These are phyloP conservation scores for Phylloporus sp. DNA, from an alignment of 1,284 basidiomycete genomes.

Conservation along the genomic window DNA sequence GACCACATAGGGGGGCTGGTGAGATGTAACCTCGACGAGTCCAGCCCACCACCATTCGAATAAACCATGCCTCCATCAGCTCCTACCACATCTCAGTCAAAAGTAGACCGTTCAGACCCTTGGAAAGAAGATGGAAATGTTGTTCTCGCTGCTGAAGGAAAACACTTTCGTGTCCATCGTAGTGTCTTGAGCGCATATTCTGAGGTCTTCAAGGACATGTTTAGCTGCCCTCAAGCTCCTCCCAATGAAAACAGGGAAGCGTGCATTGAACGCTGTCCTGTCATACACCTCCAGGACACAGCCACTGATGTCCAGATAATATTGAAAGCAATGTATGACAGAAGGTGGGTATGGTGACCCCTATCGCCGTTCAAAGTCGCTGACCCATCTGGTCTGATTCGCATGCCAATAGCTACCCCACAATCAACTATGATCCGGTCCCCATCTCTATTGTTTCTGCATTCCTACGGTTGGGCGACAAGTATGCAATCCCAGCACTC, in stretches of 20 bases:
- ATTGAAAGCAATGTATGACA: conserved; percentile 22
- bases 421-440: conserved; percentile 1
- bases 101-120: conserved; percentile 16
- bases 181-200: conserved; percentile 13
- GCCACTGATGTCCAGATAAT: conserved; percentile 19
- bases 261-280: conserved; percentile 22
- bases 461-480: conserved; percentile 28
- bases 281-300: conserved; percentile 22
- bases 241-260: neutral
- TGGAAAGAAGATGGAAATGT: conserved; percentile 15
- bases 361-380: too few species aligned
- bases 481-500: conserved; percentile 22
- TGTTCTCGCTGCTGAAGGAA: conserved; percentile 13
- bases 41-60: too few species aligned
- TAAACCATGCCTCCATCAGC: too few species aligned
- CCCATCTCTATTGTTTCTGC: conserved; percentile 7
- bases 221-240: too few species aligned
- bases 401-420: conserved; percentile 12
- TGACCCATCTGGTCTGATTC: too few species aligned
- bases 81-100: conserved; percentile 1
- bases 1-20: too few species aligned
- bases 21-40: too few species aligned
- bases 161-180: conserved; percentile 19
- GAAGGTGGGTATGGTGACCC: conserved; percentile 13
- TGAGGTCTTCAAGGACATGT: conserved; percentile 17